A percentile compares a stretch with the other conserved stretches of the same genome.
These are phyloP conservation scores for Terfezia boudieri DNA, from an alignment of 495 filamentous ascomycete species.

Conservation along the genomic window DNA sequence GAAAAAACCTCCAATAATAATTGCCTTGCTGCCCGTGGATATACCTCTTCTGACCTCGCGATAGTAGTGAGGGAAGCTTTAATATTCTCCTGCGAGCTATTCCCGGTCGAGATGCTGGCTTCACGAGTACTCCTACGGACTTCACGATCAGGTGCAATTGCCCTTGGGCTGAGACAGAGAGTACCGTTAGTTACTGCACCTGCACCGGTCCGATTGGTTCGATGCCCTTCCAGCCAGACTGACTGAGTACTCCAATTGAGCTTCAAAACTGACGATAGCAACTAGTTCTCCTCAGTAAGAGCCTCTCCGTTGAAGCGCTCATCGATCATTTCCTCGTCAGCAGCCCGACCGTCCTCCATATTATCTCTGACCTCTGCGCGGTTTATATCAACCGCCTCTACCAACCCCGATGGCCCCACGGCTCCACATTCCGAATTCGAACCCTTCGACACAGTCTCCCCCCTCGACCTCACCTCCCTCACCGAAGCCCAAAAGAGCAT, in stretches of 20 bases:
- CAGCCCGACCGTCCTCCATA: background rate
- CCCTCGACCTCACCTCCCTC: background rate
- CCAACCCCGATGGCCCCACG: slow-evolving; percentile 4
- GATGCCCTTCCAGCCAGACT: background rate
- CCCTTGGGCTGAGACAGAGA: background rate
- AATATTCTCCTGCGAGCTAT: background rate
- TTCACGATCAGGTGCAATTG: background rate
- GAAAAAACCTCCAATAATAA: too few relatives aligned
- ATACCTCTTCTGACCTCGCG: too few relatives aligned
- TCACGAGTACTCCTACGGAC: background rate
- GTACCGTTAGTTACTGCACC: too few relatives aligned
- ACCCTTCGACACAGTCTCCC: slow-evolving; percentile 2
- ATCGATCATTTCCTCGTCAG: too few relatives aligned
- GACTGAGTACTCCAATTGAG: background rate
- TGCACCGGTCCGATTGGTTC: background rate
- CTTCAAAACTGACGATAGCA: background rate
- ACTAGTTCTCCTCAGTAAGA: background rate
- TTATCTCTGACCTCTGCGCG: slow-evolving; percentile 5
- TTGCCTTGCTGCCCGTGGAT: too few relatives aligned
- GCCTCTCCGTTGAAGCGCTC: background rate
- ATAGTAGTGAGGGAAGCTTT: too few relatives aligned
- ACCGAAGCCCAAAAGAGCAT: slow-evolving; percentile 7
- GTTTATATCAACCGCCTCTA: slow-evolving; percentile 7
- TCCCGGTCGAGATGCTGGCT: background rate
- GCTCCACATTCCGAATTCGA: slow-evolving; percentile 1